phyloP scores from a whole-genome alignment of 116 monocot species.

The Posidonia oceanica region DNA sequence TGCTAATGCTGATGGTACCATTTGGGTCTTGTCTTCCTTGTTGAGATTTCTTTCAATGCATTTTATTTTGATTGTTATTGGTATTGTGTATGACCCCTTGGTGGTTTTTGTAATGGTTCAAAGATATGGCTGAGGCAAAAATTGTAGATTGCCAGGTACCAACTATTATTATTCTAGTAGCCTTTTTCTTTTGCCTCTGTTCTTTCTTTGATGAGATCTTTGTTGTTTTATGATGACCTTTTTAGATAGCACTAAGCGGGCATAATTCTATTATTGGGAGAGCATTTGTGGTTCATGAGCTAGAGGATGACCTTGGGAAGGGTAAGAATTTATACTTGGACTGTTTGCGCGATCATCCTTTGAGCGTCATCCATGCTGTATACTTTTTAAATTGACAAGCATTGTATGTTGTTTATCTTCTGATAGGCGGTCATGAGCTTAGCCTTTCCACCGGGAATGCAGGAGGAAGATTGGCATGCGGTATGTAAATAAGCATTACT shows the following conservation, averaged over 20 bases:
- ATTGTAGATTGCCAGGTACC: conserved; percentile 75
- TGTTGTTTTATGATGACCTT: neutral
- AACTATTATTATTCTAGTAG: neutral
- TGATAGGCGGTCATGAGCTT: conserved; percentile 77
- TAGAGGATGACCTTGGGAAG: conserved; percentile 84
- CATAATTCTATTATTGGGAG: conserved; percentile 79
- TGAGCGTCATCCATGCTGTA: no score
- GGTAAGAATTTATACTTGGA: conserved; percentile 20
- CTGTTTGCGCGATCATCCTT: no score
- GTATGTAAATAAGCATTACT: conserved; percentile 19
- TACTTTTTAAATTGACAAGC: no score
- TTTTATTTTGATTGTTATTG: no score
- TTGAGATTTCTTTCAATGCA: no score
- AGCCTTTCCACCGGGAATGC: conserved; percentile 89
- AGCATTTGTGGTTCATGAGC: conserved; percentile 91
- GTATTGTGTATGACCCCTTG: conserved; percentile 1
- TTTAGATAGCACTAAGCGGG: conserved; percentile 19
- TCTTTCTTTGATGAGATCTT: neutral
- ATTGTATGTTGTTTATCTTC: no score
- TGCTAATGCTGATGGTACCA: conserved; percentile 61
- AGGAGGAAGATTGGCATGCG: conserved; percentile 89
- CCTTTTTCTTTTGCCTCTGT: neutral
- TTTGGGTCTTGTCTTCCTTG: neutral
- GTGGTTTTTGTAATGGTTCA: neutral
- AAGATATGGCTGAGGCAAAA: conserved; percentile 78